A percentile compares a stretch with the other conserved stretches of the same genome.
Conservation (phyloP, 371 early-diverging fungal genomes). For the Rhizopus delemar region DNA sequence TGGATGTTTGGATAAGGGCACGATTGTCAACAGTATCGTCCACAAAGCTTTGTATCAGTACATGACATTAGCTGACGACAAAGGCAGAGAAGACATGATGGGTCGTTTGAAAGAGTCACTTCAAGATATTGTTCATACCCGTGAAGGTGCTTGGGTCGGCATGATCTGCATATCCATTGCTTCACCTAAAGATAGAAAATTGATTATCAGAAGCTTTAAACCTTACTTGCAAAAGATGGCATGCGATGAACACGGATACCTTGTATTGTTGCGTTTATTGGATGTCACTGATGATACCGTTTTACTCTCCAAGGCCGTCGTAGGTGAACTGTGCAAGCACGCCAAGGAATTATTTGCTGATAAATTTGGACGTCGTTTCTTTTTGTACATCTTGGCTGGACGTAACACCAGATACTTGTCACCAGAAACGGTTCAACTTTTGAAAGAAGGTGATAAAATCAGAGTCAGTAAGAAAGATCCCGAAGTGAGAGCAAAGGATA, state of each 20-base stretch:
- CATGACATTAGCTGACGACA: conserved; percentile 63
- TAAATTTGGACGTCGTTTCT: conserved; percentile 75
- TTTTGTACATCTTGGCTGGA: conserved; percentile 73
- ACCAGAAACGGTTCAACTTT: conserved; percentile 61
- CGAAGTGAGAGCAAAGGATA: conserved; percentile 61
- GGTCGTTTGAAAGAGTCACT: conserved; percentile 81
- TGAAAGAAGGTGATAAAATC: conserved; percentile 65
- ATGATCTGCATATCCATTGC: conserved; percentile 80
- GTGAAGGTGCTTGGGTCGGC: conserved; percentile 85
- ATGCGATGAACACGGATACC: conserved; percentile 87
- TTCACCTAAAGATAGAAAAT: conserved; percentile 88
- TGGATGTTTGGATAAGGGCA: conserved; percentile 82
- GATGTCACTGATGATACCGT: conserved; percentile 95
- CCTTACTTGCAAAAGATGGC: conserved; percentile 80
- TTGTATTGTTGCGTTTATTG: conserved; percentile 80
- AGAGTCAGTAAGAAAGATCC: conserved; percentile 78
- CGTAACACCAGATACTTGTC: conserved; percentile 72
- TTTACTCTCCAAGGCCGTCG: conserved; percentile 74
- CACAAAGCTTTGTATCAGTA: conserved; percentile 89
- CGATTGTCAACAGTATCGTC: conserved; percentile 80
- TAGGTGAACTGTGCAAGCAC: conserved; percentile 65
- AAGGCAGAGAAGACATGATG: conserved; percentile 61
- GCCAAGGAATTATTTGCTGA: conserved; percentile 63
- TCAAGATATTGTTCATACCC: conserved; percentile 87
- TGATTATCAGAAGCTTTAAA: conserved; percentile 85